Evolutionary conservation across 2,329 filamentous ascomycete genomes (phyloP).

Genomic region (Pseudocercospora fuligena): DNA sequence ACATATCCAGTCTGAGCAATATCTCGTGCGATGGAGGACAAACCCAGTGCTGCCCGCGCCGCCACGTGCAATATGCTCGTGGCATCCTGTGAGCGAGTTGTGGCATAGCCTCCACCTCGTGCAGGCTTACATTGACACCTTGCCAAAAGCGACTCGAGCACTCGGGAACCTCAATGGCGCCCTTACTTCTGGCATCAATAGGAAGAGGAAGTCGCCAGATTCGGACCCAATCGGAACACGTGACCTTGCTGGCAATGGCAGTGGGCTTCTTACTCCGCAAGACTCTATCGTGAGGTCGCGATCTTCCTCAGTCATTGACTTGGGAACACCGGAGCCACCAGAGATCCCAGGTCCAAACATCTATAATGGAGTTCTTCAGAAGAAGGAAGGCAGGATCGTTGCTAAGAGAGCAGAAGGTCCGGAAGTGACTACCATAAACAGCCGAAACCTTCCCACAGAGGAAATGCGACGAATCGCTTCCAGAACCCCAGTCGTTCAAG

Average conservation of each 20-base stretch:
- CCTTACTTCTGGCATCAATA: slow-evolving; percentile 8
- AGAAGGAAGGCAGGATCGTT: slow-evolving; percentile 44
- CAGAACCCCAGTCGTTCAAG: slow-evolving; percentile 36
- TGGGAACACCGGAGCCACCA: not conserved
- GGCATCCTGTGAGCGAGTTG: slow-evolving; percentile 51
- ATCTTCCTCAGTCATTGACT: slow-evolving; percentile 16
- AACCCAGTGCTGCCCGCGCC: slow-evolving; percentile 17
- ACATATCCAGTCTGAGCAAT: slow-evolving; percentile 45
- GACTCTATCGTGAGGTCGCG: slow-evolving; percentile 16
- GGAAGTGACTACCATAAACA: slow-evolving; percentile 38
- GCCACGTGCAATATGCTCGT: slow-evolving; percentile 44
- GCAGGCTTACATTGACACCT: slow-evolving; percentile 48
- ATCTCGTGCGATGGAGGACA: slow-evolving; percentile 49
- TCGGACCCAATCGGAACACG: slow-evolving; percentile 22
- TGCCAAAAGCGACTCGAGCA: not conserved
- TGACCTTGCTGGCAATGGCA: slow-evolving; percentile 16
- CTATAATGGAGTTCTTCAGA: slow-evolving; percentile 50
- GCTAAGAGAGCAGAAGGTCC: slow-evolving; percentile 28
- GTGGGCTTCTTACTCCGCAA: slow-evolving; percentile 30
- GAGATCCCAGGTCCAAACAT: slow-evolving; percentile 28
- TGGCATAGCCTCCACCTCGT: slow-evolving; percentile 45
- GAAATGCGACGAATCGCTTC: slow-evolving; percentile 44
- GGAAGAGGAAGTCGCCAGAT: slow-evolving; percentile 38
- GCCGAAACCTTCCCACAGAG: slow-evolving; percentile 41
- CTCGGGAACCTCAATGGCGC: not conserved